These are phyloP conservation scores for Petunia secreta DNA, from an alignment of 257 asterid genomes.

Conservation along the genomic window DNA sequence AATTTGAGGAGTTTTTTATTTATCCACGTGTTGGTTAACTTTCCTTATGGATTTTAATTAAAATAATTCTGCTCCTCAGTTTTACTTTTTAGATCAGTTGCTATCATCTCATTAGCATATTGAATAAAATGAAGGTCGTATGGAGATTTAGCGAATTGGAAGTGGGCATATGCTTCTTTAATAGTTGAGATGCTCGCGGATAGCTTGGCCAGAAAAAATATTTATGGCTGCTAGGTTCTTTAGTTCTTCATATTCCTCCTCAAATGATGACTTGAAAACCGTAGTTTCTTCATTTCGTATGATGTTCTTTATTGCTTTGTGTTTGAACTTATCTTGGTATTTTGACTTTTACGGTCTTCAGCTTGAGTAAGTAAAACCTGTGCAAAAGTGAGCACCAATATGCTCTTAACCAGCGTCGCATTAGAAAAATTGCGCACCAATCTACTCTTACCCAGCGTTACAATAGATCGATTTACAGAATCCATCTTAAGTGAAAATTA, in stretches of 20 bases:
- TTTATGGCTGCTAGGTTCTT: background rate
- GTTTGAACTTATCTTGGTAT: background rate
- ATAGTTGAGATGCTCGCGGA: background rate
- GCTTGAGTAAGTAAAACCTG: background rate
- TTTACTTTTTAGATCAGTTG: too few species aligned
- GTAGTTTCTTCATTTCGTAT: too few species aligned
- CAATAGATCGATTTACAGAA: background rate
- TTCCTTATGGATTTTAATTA: too few species aligned
- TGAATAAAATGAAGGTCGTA: background rate
- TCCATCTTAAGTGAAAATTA: background rate
- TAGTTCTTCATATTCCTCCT: background rate
- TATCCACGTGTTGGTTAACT: too few species aligned
- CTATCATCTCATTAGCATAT: background rate
- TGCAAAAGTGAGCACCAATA: background rate
- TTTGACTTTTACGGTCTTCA: background rate
- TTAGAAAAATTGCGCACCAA: background rate
- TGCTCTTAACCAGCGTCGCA: too few species aligned
- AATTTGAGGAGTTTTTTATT: too few species aligned
- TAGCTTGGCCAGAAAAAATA: background rate
- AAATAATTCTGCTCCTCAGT: too few species aligned
- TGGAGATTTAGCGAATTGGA: background rate
- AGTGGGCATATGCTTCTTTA: background rate
- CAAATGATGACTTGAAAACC: too few species aligned
- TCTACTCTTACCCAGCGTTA: constrained; percentile 1
- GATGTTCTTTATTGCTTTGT: background rate